These are phyloP conservation scores for Saturnispora diversa DNA, from an alignment of 805 yeast genomes.

Conservation along the genomic window DNA sequence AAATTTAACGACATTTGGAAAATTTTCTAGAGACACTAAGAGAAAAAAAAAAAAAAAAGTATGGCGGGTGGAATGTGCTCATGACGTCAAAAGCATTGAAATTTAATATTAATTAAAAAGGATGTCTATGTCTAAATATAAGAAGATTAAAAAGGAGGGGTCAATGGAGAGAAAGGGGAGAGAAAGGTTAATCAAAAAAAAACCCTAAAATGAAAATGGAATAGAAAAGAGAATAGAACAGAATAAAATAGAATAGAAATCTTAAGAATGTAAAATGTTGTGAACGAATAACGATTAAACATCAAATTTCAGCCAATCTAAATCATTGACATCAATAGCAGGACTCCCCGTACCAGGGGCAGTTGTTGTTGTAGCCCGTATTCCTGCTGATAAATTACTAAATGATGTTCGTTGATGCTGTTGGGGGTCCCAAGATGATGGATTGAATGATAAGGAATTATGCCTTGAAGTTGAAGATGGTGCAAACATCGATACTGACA, in stretches of 20 bases:
- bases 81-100: not conserved
- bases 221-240: too few species aligned
- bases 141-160: not conserved
- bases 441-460: conserved; percentile 20
- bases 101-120: not conserved
- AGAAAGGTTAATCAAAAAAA: not conserved
- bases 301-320: conserved; percentile 32
- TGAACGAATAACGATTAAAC: conserved; percentile 15
- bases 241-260: too few species aligned
- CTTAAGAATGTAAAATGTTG: too few species aligned
- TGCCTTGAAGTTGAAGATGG: conserved; percentile 22
- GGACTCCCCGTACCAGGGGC: not conserved
- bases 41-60: not conserved
- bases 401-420: conserved; percentile 8
- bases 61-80: not conserved
- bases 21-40: too few species aligned
- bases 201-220: not conserved
- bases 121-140: not conserved
- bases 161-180: not conserved
- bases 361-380: conserved; percentile 16
- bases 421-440: conserved; percentile 15
- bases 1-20: not conserved
- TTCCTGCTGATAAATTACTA: conserved; percentile 18
- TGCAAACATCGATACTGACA: conserved; percentile 8
- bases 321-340: conserved; percentile 20